Evolutionary conservation across 345 rosid species (phyloP).

Genomic region (Aquilaria yunnanensis): DNA sequence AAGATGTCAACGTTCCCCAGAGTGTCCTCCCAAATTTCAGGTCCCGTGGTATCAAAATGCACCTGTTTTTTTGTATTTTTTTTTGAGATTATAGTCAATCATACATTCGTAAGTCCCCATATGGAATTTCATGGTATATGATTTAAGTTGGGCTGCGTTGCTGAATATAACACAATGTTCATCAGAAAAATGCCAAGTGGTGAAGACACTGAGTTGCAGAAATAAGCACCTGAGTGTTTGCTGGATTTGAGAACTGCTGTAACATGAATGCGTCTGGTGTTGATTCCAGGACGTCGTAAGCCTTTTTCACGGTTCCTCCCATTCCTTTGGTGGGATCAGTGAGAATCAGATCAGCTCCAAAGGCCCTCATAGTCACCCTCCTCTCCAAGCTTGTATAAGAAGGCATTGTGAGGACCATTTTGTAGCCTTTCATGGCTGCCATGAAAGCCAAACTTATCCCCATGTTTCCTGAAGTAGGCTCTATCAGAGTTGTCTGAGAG

Average conservation of each 20-base stretch:
- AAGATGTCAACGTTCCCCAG: slow-evolving; percentile 85
- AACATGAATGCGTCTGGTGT: slow-evolving; percentile 80
- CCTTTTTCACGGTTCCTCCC: slow-evolving; percentile 97
- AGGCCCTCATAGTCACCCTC: slow-evolving; percentile 91
- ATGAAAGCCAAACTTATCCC: slow-evolving; percentile 96
- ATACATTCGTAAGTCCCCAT: no score
- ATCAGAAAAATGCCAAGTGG: no score
- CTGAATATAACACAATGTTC: neutral
- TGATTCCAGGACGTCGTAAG: slow-evolving; percentile 64
- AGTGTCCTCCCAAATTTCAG: slow-evolving; percentile 98
- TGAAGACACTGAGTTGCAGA: neutral
- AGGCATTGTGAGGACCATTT: slow-evolving; percentile 90
- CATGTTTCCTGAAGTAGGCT: slow-evolving; percentile 98
- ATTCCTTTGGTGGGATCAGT: slow-evolving; percentile 96
- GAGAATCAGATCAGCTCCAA: slow-evolving; percentile 87
- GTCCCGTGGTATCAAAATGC: slow-evolving; percentile 95
- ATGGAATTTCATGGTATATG: no score
- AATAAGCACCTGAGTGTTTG: slow-evolving; percentile 59
- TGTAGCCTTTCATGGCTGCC: slow-evolving; percentile 90
- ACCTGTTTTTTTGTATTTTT: slow-evolving; percentile 33
- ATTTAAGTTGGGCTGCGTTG: neutral
- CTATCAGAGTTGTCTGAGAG: slow-evolving; percentile 73
- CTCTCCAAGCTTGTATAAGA: slow-evolving; percentile 97
- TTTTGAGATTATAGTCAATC: slow-evolving; percentile 2
- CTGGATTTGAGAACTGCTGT: slow-evolving; percentile 90